Evolutionary conservation across 2,329 filamentous ascomycete species (phyloP), one percentile per base, ranked within the genome.

Genomic region (Calonectria crousiana): DNA sequence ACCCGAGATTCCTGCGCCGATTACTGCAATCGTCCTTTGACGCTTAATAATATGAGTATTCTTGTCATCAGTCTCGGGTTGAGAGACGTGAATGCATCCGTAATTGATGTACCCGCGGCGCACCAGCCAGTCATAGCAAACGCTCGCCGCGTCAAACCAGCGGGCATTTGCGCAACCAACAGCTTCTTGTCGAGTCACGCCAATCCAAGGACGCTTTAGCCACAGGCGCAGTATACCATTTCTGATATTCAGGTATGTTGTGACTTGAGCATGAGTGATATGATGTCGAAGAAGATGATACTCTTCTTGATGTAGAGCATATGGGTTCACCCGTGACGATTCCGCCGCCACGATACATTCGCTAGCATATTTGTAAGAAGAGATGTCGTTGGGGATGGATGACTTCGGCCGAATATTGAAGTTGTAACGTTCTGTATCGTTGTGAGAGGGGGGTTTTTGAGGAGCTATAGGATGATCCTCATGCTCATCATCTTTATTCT

Each of bases 41-140:
- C 89, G 90, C 56, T 83, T 83, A 16, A 74, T 81, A 6, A 76
- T 74, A 86, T 78, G 77, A 30, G 73, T 49, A 87, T 82, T 83
- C 79, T 78, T 87, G 77, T 78, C 82, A 81, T 86, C 81, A 82
- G 85, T 28, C 84, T 87, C 85, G 83, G 44, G 91, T 32, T 80
- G 74, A 8, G 81, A 75, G 30, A 95, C 86, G 81, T 95, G 92
- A 3, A 97, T 90, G 83, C 97, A 98, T 20, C 97, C 97, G 83
- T 95, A 98, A 84, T 99, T 99, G 87, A 99, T 98, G 83, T 98
- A 98, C 26, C 97, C 97, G 77, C 94, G 92, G 74, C 96, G 93
- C 71, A 96, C 89, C 23, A 99, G 90, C 96, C 96, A 99, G 84
- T 98, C 93, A 82, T 97, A 97, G 77, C 95, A 97, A 71, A 98